Conservation (phyloP, 2,329 filamentous ascomycete genomes). For the Pseudophaeomoniella oleicola region DNA sequence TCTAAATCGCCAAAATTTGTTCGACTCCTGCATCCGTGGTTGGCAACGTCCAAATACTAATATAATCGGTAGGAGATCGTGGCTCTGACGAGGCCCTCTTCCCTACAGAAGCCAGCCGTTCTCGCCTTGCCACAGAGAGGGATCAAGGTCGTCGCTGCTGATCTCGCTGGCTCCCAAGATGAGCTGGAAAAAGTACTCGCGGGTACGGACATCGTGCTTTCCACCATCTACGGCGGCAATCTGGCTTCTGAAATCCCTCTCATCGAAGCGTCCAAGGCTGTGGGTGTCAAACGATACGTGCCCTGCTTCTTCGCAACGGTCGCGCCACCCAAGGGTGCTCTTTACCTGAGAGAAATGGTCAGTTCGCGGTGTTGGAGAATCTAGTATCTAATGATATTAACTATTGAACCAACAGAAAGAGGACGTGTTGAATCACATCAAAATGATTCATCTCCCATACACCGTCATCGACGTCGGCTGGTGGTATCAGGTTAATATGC, state of each 20-base stretch:
- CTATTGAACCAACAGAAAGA: conserved; percentile 28
- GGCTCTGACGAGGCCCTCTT: conserved; percentile 32
- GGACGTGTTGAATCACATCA: conserved; percentile 33
- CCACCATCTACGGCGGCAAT: conserved; percentile 20
- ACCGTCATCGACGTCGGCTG: conserved; percentile 45
- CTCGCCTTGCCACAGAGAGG: conserved; percentile 25
- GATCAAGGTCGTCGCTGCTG: conserved; percentile 26
- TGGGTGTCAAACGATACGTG: conserved; percentile 37
- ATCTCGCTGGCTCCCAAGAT: conserved; percentile 27
- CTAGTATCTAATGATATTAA: too few relatives aligned
- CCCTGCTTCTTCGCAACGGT: conserved; percentile 36
- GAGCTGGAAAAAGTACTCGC: conserved; percentile 26
- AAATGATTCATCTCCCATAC: conserved; percentile 34
- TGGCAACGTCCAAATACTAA: not conserved
- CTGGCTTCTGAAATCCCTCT: conserved; percentile 30
- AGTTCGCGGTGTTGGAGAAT: too few relatives aligned
- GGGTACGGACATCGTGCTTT: conserved; percentile 32
- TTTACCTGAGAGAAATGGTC: too few relatives aligned
- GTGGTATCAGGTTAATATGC: conserved; percentile 39
- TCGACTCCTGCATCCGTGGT: not conserved
- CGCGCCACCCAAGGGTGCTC: conserved; percentile 29
- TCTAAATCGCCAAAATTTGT: conserved; percentile 13
- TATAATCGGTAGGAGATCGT: conserved; percentile 26
- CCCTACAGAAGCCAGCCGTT: conserved; percentile 31
- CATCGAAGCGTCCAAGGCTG: conserved; percentile 32